Base-by-base conservation (phyloP, 495 filamentous ascomycete species). In the Sordaria brevicollis region DNA sequence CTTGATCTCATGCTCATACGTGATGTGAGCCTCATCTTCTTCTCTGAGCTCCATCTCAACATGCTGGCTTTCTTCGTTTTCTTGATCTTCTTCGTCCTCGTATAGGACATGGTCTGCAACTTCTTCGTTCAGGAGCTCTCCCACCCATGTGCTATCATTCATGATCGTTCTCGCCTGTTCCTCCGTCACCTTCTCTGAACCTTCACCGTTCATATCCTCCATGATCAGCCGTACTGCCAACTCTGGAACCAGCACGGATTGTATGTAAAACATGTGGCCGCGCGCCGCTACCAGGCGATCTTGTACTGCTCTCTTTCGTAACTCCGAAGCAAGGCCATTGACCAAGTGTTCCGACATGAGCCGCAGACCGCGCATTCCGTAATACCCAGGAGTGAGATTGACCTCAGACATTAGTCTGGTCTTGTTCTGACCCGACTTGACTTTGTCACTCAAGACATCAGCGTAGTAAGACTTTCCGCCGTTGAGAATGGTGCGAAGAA, bases 181-280 rank as follows among this genome's bases (percentile, higher is more conserved):
- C 67, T 87, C 86, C 6, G 80, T 79, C n/a, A 91, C 85, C 0
- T 78, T 3, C 49, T 31, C 43, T 25, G 39, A 21, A 9, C 10
- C 21, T 11, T n/a, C n/a, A n/a, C n/a, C n/a, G n/a, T n/a, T 75
- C 91, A 97, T 91, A 75, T 99, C 95, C 72, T 97, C 91, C 82
- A 86, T 91, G 33, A 98, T 90, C 19, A 99, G 84, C 71, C 81
- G 79, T 2, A 92, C 83, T 5, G 90, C 87, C 65, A 97, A 77
- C 76, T 99, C 95, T 0, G 94, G 94, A 15, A 96, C 93, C 49
- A 97, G 80, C 3, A 98, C 95, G 0, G 84, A 82, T 79, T 97
- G 93, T 8, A 97, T 87, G 73, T 92, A 99, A 19, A 85, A 86
- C 15, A 87, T 88, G 34, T 92, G 84, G 10, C 93, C 92, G 31